Conservation (phyloP, 1,284 basidiomycete species). For the Malassezia psittaci region DNA sequence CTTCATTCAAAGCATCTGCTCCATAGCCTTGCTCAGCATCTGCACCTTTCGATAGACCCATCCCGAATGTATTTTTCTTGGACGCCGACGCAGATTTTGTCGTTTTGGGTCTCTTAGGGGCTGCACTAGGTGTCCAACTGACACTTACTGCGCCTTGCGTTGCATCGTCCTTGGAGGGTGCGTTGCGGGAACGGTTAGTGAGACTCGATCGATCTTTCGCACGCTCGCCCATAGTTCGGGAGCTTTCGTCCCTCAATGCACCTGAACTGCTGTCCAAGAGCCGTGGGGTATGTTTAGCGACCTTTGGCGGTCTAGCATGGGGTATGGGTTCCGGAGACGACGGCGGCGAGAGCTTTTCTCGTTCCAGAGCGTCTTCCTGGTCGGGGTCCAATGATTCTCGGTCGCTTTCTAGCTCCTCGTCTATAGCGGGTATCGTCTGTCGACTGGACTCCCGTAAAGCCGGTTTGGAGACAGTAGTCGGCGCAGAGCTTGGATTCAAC, state of each 20-base stretch:
- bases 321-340: conserved; percentile 48
- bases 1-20: conserved; percentile 75
- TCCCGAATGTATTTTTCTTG: conserved; percentile 51
- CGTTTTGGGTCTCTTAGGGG: background rate
- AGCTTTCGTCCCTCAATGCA: conserved; percentile 24
- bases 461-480: conserved; percentile 9
- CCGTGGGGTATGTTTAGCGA: background rate
- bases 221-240: conserved; percentile 35
- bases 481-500: conserved; percentile 71
- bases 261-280: background rate
- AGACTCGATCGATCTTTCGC: conserved; percentile 33
- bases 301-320: background rate
- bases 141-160: conserved; percentile 40
- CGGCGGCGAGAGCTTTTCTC: conserved; percentile 1
- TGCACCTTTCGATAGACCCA: conserved; percentile 41
- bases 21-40: conserved; percentile 43
- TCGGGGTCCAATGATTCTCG: conserved; percentile 55
- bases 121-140: conserved; percentile 30
- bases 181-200: conserved; percentile 12
- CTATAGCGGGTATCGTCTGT: conserved; percentile 65
- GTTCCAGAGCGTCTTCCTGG: conserved; percentile 22
- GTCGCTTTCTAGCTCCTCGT: conserved; percentile 76
- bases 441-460: conserved; percentile 29
- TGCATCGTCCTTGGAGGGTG: conserved; percentile 49
- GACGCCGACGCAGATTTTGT: conserved; percentile 5